Evolutionary conservation across 352 stramenopile genomes (phyloP), one percentile per base, ranked within the genome.

Genomic region (Phytophthora chlamydospora): DNA sequence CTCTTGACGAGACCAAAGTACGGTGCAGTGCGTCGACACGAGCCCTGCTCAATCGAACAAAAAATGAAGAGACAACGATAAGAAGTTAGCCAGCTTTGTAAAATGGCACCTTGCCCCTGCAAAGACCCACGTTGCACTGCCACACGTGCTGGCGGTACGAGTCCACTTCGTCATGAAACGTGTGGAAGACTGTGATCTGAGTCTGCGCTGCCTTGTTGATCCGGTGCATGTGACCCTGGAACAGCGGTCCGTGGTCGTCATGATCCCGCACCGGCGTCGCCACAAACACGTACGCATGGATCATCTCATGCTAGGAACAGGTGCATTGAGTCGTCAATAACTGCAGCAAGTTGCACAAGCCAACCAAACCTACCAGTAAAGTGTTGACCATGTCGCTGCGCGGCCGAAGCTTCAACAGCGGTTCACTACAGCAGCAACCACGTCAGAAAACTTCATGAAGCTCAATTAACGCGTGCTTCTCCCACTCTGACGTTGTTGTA

Each of bases 91-190:
- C 17, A 14, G 43, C 33, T 35, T 29, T 29, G 24, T 3, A 29
- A 3, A 29, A 32, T 50, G 11, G 16, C 7, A 40, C 49, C 11
- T 12, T 38, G 32, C 13, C 49, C 27, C 14, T 29, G 6, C 24
- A 40, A 43, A 29, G 4, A 75, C 76, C 41, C 64, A 95, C 86
- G 52, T 83, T 73, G 58, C 89, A 97, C 41, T 93, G 75, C 89
- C 89, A 97, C 66, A 88, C 81, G 62, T 96, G 88, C 55, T 89
- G 75, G 2, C 86, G 82, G 38, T 93, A 96, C 35, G 80, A 75
- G 52, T 95, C 76, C 33, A 97, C 89, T 79, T 97, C 89, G 44
- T 95, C 85, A 63, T 96, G 85, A 63, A 97, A 97, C 16, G 83
- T 95, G 68, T 97, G 89, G 57, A 83, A 97, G 27, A 95, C 80